A percentile compares a stretch with the other conserved stretches of the same genome.
phyloP scores from a whole-genome alignment of 2,329 filamentous ascomycete genomes.

The Aspergillus ochraceoroseus region DNA sequence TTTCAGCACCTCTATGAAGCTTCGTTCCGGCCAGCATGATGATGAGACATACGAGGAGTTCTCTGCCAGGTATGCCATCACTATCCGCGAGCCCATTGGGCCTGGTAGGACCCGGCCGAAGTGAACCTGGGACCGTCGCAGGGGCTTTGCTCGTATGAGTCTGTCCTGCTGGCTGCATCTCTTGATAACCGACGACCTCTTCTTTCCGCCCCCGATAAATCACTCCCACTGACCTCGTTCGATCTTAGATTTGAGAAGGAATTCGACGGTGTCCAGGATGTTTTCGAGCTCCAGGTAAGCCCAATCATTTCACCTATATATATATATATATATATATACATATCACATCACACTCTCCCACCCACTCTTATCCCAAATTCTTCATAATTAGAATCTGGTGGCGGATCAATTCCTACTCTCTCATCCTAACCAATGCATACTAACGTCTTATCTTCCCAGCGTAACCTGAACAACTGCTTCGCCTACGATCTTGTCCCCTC shows the following conservation, averaged over 20 bases:
- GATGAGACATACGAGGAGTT: conserved; percentile 99
- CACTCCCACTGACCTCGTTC: conserved; percentile 37
- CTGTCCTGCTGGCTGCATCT: too few species aligned
- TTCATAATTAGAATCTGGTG: conserved; percentile 16
- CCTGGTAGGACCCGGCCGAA: conserved; percentile 16
- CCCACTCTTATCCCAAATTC: background rate
- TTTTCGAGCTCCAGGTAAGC: conserved; percentile 97
- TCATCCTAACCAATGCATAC: conserved; percentile 1
- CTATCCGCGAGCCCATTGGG: conserved; percentile 24
- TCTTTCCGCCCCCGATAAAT: conserved; percentile 4
- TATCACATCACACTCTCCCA: too few species aligned
- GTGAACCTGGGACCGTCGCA: too few species aligned
- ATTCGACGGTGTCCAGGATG: conserved; percentile 94
- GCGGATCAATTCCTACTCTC: conserved; percentile 6
- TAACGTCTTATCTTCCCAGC: conserved; percentile 45
- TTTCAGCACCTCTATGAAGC: conserved; percentile 52
- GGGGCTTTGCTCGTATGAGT: conserved; percentile 10
- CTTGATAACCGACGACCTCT: conserved; percentile 11
- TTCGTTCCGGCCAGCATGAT: conserved; percentile 60
- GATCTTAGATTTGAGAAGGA: conserved; percentile 92
- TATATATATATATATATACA: too few species aligned
- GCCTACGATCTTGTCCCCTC: conserved; percentile 99
- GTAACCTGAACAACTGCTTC: conserved; percentile 99
- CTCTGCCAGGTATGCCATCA: conserved; percentile 72
- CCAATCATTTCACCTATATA: conserved; percentile 2